Evolutionary conservation across 139 green algal species (phyloP).

Genomic region (Yamagishiella unicocca): DNA sequence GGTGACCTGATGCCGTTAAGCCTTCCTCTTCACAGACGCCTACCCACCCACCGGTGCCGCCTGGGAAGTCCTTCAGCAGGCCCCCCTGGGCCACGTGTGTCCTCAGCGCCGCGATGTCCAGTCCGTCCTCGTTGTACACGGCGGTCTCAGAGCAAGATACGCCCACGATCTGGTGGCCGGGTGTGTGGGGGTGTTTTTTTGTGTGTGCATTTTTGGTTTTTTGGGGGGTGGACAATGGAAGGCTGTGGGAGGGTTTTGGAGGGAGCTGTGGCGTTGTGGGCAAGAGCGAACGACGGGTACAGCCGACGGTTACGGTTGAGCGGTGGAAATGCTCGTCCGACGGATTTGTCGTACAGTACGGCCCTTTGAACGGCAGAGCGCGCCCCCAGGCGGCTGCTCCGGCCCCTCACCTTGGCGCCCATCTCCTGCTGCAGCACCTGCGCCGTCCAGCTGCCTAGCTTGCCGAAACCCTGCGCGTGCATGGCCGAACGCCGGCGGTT

Average conservation of each 20-base stretch:
- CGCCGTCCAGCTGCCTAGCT: conserved; percentile 79
- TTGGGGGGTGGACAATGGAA: neutral
- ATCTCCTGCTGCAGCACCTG: conserved; percentile 78
- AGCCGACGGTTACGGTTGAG: too few species aligned
- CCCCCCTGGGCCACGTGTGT: conserved; percentile 71
- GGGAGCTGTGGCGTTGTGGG: too few species aligned
- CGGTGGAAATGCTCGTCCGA: too few species aligned
- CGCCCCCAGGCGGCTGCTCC: too few species aligned
- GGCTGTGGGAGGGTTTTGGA: neutral
- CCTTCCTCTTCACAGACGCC: too few species aligned
- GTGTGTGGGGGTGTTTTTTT: neutral
- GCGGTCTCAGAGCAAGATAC: conserved; percentile 78
- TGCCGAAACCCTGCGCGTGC: conserved; percentile 88
- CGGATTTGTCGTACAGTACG: too few species aligned
- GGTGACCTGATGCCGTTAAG: too few species aligned
- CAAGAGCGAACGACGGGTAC: too few species aligned
- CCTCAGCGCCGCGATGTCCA: conserved; percentile 81
- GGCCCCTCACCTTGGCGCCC: conserved; percentile 74
- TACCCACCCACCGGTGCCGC: conserved; percentile 41
- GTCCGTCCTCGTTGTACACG: conserved; percentile 72
- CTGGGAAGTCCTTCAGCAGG: conserved; percentile 67
- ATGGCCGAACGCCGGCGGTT: neutral
- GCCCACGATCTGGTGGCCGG: conserved; percentile 66
- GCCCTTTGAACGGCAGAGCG: too few species aligned
- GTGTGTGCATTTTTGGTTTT: neutral